A percentile compares a stretch with the other conserved stretches of the same genome.
phyloP scores from a whole-genome alignment of 805 yeast genomes.

The Yarrowia osloensis region DNA sequence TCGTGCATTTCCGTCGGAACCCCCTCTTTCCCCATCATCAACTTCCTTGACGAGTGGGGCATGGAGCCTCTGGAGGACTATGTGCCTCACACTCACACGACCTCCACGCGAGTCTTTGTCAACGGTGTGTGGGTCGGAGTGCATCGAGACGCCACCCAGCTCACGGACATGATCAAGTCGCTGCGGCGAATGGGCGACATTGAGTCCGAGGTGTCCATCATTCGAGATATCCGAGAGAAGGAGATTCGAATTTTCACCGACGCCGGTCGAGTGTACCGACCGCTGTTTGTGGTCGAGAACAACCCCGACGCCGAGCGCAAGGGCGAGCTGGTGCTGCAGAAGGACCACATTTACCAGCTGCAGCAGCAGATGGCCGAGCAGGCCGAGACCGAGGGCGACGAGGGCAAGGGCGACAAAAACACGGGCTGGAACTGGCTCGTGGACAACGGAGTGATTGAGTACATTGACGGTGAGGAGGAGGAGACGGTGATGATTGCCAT shows the following conservation, averaged over 20 bases:
- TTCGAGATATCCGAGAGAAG: constrained; percentile 94
- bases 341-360: constrained; percentile 77
- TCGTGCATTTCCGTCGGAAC: constrained; percentile 97
- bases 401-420: constrained; percentile 51
- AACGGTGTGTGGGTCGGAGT: constrained; percentile 99
- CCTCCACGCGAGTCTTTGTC: constrained; percentile 90
- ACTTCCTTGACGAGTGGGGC: constrained; percentile 98
- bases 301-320: constrained; percentile 52
- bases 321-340: constrained; percentile 80
- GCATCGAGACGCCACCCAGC: constrained; percentile 91
- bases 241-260: constrained; percentile 96
- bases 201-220: constrained; percentile 92
- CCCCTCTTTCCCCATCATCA: constrained; percentile 91
- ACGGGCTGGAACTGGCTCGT: constrained; percentile 84
- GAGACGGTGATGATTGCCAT: constrained; percentile 98
- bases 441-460: constrained; percentile 86
- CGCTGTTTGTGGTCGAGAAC: constrained; percentile 89
- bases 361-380: constrained; percentile 48
- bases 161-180: constrained; percentile 86
- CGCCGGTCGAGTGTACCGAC: constrained; percentile 98
- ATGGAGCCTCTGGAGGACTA: constrained; percentile 97
- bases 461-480: constrained; percentile 98
- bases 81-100: constrained; percentile 87
- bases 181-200: constrained; percentile 95
- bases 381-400: constrained; percentile 47